phyloP scores from a whole-genome alignment of 2,329 filamentous ascomycete genomes.

The Aspergillus tubingensis region DNA sequence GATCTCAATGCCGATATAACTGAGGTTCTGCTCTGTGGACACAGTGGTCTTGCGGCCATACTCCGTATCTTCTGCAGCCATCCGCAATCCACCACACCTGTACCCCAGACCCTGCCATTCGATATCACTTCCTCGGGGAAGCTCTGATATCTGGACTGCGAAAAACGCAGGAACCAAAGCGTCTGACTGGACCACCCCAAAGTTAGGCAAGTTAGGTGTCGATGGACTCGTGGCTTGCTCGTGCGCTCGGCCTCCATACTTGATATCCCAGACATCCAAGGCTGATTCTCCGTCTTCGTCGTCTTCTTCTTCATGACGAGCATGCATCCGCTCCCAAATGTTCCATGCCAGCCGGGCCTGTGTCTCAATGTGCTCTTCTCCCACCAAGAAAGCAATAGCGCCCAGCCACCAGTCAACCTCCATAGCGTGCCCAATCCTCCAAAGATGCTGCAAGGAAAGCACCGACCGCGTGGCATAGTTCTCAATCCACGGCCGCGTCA shows the following conservation, averaged over 20 bases:
- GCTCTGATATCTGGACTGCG: conserved; percentile 70
- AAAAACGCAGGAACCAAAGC: conserved; percentile 65
- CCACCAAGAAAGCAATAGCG: conserved; percentile 72
- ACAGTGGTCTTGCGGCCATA: conserved; percentile 23
- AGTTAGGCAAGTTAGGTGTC: conserved; percentile 27
- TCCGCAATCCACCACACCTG: conserved; percentile 34
- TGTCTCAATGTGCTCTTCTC: conserved; percentile 31
- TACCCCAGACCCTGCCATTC: conserved; percentile 82
- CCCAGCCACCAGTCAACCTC: conserved; percentile 73
- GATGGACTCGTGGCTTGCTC: conserved; percentile 30
- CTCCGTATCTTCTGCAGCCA: conserved; percentile 20
- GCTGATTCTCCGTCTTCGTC: conserved; percentile 53
- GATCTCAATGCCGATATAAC: conserved; percentile 37
- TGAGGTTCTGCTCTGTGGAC: conserved; percentile 25
- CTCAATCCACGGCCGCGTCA: conserved; percentile 25
- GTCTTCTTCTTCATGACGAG: conserved; percentile 27
- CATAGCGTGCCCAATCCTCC: conserved; percentile 74
- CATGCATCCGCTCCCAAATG: conserved; percentile 49
- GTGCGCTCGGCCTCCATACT: conserved; percentile 58
- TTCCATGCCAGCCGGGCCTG: conserved; percentile 43
- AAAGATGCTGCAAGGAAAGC: conserved; percentile 84
- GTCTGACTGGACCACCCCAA: conserved; percentile 25
- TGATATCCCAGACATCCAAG: conserved; percentile 53
- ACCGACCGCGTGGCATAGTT: conserved; percentile 61
- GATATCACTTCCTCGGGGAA: conserved; percentile 72